Evolutionary conservation across 179 eudicot genomes (phyloP).

Genomic region (Spergularia azorica): DNA sequence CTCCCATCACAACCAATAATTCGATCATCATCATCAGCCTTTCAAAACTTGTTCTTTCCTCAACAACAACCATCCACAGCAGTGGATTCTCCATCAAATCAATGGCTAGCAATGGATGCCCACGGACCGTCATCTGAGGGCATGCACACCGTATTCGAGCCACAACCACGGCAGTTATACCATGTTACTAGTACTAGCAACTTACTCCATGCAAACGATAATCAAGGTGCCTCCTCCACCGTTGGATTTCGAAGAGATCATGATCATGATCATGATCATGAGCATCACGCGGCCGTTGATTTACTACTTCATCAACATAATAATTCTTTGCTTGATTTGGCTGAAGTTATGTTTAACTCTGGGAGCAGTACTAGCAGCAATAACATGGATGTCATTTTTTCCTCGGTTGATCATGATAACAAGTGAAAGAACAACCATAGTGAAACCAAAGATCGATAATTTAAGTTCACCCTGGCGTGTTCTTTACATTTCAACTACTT

Average conservation of each 20-base stretch:
- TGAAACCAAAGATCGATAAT: not conserved
- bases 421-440: slow-evolving; percentile 34
- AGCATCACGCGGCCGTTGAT: slow-evolving; percentile 15
- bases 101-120: slow-evolving; percentile 38
- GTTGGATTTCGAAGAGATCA: slow-evolving; percentile 9
- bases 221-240: slow-evolving; percentile 13
- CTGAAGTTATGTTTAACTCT: slow-evolving; percentile 63
- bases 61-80: slow-evolving; percentile 16
- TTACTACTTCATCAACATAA: slow-evolving; percentile 20
- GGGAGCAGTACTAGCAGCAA: slow-evolving; percentile 46
- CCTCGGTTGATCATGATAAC: slow-evolving; percentile 30
- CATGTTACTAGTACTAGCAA: too few relatives aligned
- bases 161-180: not conserved
- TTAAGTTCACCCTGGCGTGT: too few relatives aligned
- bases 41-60: slow-evolving; percentile 10
- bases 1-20: slow-evolving; percentile 31
- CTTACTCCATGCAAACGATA: too few relatives aligned
- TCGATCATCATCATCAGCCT: slow-evolving; percentile 4
- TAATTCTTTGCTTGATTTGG: slow-evolving; percentile 46
- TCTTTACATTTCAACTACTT: too few relatives aligned
- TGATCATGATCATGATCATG: not conserved
- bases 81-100: not conserved
- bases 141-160: slow-evolving; percentile 7
- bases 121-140: slow-evolving; percentile 17
- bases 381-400: slow-evolving; percentile 61